Evolutionary conservation across 225 moss, liverwort and hornwort species (phyloP).

Genomic region (Climacium dendroides): DNA sequence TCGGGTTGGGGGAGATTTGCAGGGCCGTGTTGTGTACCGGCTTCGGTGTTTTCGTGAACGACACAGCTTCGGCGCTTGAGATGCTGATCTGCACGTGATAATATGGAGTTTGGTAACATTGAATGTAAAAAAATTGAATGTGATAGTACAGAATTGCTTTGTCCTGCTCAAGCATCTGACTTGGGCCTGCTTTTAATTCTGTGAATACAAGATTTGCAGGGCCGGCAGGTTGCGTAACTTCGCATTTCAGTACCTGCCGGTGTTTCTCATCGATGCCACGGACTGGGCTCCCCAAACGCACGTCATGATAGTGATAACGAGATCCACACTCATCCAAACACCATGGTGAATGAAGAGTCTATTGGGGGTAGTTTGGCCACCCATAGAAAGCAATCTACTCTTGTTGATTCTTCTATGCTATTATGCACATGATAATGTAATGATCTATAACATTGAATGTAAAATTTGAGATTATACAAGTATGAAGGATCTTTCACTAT

Average conservation of each 20-base stretch:
- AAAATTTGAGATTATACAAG: no score
- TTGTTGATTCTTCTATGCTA: no score
- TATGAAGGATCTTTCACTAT: no score
- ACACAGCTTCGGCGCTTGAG: neutral
- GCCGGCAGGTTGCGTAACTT: accelerated
- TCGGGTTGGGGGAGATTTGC: neutral
- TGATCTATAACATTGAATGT: no score
- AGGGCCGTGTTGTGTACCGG: neutral
- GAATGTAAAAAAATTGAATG: neutral
- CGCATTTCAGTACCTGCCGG: no score
- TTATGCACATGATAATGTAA: no score
- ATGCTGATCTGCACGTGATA: neutral
- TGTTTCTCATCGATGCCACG: neutral
- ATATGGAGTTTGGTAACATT: neutral
- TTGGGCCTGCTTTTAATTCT: neutral
- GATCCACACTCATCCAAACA: no score
- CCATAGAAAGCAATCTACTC: no score
- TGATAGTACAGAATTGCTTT: neutral
- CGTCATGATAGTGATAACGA: no score
- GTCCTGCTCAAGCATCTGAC: neutral
- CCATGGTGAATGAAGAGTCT: neutral
- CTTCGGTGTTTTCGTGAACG: no score
- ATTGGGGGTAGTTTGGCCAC: no score
- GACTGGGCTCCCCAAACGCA: neutral
- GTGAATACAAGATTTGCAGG: neutral